Evolutionary conservation across 2,329 filamentous ascomycete genomes (phyloP).

Genomic region (Zymoseptoria pseudotritici): DNA sequence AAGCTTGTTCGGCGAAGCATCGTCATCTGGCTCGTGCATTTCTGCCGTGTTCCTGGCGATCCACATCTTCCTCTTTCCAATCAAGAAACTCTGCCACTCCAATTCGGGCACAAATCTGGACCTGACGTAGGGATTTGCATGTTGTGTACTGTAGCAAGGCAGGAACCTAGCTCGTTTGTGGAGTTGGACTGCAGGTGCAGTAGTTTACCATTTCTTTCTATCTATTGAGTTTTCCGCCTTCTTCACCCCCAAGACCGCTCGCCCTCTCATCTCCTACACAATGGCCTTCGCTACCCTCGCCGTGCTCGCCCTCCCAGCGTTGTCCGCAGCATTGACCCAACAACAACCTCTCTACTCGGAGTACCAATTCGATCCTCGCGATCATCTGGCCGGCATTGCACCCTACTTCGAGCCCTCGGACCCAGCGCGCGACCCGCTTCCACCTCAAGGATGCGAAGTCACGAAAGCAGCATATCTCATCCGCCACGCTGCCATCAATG

Average conservation of each 20-base stretch:
- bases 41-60: background rate
- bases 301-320: constrained; percentile 9
- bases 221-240: background rate
- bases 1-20: background rate
- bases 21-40: background rate
- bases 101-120: background rate
- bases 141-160: background rate
- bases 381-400: constrained; percentile 45
- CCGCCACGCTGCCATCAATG: constrained; percentile 46
- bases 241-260: background rate
- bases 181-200: background rate
- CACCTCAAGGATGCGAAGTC: constrained; percentile 46
- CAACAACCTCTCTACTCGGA: constrained; percentile 24
- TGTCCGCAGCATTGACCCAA: constrained; percentile 15
- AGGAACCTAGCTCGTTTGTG: background rate
- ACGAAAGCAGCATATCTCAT: constrained; percentile 44
- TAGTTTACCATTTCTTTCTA: background rate
- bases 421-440: constrained; percentile 39
- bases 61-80: background rate
- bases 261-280: background rate
- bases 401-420: constrained; percentile 45
- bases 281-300: background rate
- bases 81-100: background rate
- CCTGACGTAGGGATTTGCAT: background rate
- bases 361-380: constrained; percentile 41